phyloP scores from a whole-genome alignment of 176 grass and related monocot genomes.

The Microstegium vimineum region DNA sequence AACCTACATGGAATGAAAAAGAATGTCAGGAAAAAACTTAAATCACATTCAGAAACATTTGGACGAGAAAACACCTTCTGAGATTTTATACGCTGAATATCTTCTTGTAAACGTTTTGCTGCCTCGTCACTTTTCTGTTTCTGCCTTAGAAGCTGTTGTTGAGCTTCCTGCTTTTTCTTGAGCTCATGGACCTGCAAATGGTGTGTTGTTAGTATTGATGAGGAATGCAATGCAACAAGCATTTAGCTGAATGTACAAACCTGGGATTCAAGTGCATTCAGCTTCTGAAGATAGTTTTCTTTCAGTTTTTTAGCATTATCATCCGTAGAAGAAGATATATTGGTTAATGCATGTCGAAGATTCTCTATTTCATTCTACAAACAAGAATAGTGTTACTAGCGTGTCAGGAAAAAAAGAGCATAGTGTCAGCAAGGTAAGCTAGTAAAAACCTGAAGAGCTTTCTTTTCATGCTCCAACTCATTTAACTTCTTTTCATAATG shows the following conservation, averaged over 20 bases:
- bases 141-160: slow-evolving; percentile 73
- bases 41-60: neutral
- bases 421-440: slow-evolving; percentile 9
- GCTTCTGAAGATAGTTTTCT: slow-evolving; percentile 79
- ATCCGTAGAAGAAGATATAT: slow-evolving; percentile 60
- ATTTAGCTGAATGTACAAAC: slow-evolving; percentile 35
- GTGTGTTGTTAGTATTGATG: slow-evolving; percentile 3
- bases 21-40: neutral
- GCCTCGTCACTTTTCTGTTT: slow-evolving; percentile 91
- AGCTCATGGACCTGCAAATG: slow-evolving; percentile 68
- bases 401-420: neutral
- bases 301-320: slow-evolving; percentile 71
- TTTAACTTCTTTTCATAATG: slow-evolving; percentile 87
- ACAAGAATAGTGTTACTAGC: slow-evolving; percentile 22
- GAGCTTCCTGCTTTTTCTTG: slow-evolving; percentile 91
- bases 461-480: slow-evolving; percentile 94
- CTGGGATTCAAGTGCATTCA: slow-evolving; percentile 88
- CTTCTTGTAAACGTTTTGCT: slow-evolving; percentile 70
- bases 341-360: slow-evolving; percentile 63
- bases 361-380: slow-evolving; percentile 95
- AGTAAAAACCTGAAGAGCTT: slow-evolving; percentile 55
- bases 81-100: slow-evolving; percentile 92
- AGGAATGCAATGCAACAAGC: neutral
- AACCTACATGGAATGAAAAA: slow-evolving; percentile 46
- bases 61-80: slow-evolving; percentile 58